phyloP scores from a whole-genome alignment of 345 rosid genomes.

The Syzygium aqueum region DNA sequence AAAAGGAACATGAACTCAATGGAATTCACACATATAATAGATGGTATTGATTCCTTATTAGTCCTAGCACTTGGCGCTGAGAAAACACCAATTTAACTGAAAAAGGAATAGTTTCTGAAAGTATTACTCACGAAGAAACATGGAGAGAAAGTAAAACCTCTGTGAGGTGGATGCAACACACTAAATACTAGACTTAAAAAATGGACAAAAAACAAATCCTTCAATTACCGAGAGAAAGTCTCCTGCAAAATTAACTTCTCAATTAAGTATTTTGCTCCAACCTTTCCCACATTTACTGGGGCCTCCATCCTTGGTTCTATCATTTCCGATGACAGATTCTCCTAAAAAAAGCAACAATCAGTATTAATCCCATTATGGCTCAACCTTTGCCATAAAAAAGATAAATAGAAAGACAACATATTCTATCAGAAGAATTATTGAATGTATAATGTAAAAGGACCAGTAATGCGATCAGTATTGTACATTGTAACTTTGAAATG shows the following conservation, averaged over 20 bases:
- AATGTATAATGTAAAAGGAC: background rate
- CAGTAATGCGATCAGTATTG: background rate
- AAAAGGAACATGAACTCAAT: background rate
- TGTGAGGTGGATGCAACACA: background rate
- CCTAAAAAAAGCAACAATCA: background rate
- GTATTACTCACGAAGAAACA: background rate
- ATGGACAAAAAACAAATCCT: background rate
- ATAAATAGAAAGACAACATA: background rate
- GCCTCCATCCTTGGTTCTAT: background rate
- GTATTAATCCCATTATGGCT: background rate
- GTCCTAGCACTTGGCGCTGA: background rate
- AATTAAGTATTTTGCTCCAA: constrained; percentile 50
- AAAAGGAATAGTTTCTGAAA: background rate
- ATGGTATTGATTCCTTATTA: background rate
- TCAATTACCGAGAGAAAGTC: constrained; percentile 74
- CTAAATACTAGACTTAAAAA: background rate
- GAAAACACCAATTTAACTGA: background rate
- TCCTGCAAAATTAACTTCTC: constrained; percentile 71
- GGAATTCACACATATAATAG: background rate
- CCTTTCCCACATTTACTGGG: constrained; percentile 11
- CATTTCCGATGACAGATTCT: background rate
- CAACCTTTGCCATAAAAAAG: background rate
- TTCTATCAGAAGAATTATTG: background rate
- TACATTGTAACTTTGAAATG: background rate
- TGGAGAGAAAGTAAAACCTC: background rate